Conservation (phyloP, 2,329 filamentous ascomycete species). For the Colletotrichum australisinense region DNA sequence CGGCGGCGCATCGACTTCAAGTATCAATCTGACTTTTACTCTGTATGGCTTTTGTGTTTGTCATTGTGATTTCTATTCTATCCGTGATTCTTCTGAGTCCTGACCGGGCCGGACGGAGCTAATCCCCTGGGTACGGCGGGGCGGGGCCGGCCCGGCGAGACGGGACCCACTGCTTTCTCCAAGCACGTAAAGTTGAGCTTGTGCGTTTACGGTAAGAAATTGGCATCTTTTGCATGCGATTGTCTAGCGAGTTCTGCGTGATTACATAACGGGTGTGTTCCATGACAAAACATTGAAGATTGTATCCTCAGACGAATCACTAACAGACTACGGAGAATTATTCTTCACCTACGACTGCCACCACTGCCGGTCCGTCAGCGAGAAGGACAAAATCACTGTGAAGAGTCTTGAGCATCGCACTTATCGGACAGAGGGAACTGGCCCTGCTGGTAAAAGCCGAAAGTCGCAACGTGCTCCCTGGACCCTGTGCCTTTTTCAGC, state of each 20-base stretch:
- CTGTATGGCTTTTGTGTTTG: too few relatives aligned
- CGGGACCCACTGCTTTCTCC: neutral
- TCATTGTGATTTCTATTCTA: neutral
- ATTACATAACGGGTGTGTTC: too few relatives aligned
- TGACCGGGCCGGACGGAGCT: slow-evolving; percentile 2
- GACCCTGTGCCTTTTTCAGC: too few relatives aligned
- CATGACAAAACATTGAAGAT: neutral
- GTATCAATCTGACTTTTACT: too few relatives aligned
- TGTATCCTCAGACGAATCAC: neutral
- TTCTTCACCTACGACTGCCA: neutral
- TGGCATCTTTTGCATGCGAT: slow-evolving; percentile 15
- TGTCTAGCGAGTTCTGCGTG: slow-evolving; percentile 31
- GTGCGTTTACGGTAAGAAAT: neutral
- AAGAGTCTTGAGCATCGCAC: neutral
- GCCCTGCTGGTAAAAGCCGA: neutral
- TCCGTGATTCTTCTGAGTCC: neutral
- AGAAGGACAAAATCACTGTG: neutral
- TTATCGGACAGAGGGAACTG: neutral
- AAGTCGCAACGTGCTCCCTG: neutral
- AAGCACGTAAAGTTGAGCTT: neutral
- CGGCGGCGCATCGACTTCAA: too few relatives aligned
- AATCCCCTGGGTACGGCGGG: too few relatives aligned
- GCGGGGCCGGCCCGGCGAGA: neutral
- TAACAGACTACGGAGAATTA: neutral
- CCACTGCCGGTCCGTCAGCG: neutral